Evolutionary conservation across 2,329 filamentous ascomycete species (phyloP).

Genomic region (Colletotrichum liriopes): DNA sequence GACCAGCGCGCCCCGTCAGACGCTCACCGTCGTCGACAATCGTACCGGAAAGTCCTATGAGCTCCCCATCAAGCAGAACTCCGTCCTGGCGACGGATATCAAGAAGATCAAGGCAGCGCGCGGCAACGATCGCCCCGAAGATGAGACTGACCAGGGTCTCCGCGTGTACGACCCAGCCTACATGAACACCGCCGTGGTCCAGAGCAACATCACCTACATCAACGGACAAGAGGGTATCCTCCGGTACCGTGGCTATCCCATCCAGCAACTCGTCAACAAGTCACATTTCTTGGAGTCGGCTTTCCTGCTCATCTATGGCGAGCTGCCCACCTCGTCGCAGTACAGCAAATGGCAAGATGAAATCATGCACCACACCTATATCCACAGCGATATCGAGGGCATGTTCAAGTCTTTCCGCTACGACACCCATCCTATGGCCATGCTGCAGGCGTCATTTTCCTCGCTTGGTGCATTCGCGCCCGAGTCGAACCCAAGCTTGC

Average conservation of each 20-base stretch:
- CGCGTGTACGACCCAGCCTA: slow-evolving; percentile 67
- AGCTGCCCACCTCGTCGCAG: slow-evolving; percentile 62
- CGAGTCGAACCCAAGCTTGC: slow-evolving; percentile 65
- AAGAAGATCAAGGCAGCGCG: slow-evolving; percentile 63
- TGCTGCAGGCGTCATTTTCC: slow-evolving; percentile 65
- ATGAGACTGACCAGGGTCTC: slow-evolving; percentile 65
- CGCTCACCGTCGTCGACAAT: slow-evolving; percentile 64
- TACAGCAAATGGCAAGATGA: slow-evolving; percentile 61
- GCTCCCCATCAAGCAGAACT: slow-evolving; percentile 65
- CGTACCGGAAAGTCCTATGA: slow-evolving; percentile 64
- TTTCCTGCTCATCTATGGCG: slow-evolving; percentile 67
- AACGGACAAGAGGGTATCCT: slow-evolving; percentile 67
- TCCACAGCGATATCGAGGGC: slow-evolving; percentile 64
- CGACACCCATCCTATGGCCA: slow-evolving; percentile 68
- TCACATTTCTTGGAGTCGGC: slow-evolving; percentile 66
- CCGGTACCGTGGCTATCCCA: slow-evolving; percentile 67
- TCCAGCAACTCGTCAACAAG: slow-evolving; percentile 65
- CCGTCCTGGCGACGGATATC: slow-evolving; percentile 66
- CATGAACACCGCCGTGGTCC: slow-evolving; percentile 67
- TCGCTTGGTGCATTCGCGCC: slow-evolving; percentile 65
- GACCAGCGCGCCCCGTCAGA: slow-evolving; percentile 46
- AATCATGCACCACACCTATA: slow-evolving; percentile 67
- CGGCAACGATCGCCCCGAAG: slow-evolving; percentile 56
- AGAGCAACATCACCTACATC: slow-evolving; percentile 67
- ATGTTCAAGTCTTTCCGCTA: slow-evolving; percentile 68